Conservation (phyloP, 2,329 filamentous ascomycete species). For the Aspergillaceae sp. region DNA sequence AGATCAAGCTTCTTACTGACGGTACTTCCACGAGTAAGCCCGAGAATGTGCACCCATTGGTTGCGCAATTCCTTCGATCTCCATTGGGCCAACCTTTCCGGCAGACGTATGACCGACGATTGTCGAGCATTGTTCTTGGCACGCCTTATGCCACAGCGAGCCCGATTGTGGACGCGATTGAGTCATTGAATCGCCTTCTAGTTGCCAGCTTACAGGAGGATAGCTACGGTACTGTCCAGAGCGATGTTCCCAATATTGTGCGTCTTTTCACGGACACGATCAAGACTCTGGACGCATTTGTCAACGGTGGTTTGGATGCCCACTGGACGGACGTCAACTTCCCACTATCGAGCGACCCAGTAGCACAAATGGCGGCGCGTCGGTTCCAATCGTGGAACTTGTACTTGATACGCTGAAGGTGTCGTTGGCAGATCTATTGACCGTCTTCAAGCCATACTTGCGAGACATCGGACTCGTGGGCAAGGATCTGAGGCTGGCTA, state of each 20-base stretch:
- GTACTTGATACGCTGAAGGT: conserved; percentile 57
- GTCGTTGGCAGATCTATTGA: conserved; percentile 57
- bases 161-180: conserved; percentile 62
- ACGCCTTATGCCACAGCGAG: conserved; percentile 61
- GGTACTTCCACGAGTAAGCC: conserved; percentile 34
- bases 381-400: conserved; percentile 58
- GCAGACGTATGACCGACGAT: conserved; percentile 56
- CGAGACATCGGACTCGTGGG: conserved; percentile 59
- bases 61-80: conserved; percentile 42
- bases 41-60: conserved; percentile 41
- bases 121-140: conserved; percentile 62
- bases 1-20: conserved; percentile 28
- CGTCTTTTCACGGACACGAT: conserved; percentile 63
- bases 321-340: conserved; percentile 74
- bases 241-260: conserved; percentile 67
- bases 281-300: conserved; percentile 60
- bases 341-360: conserved; percentile 26
- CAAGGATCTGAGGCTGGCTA: conserved; percentile 65
- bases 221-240: conserved; percentile 74
- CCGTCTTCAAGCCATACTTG: conserved; percentile 66
- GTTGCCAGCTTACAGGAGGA: conserved; percentile 72
- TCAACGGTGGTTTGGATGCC: conserved; percentile 40
- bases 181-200: conserved; percentile 59
- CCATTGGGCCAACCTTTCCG: conserved; percentile 60
- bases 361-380: conserved; percentile 27